Evolutionary conservation across 805 yeast species (phyloP), one percentile per base, ranked within the genome.

Genomic region (Wickerhamiella bombiphila): DNA sequence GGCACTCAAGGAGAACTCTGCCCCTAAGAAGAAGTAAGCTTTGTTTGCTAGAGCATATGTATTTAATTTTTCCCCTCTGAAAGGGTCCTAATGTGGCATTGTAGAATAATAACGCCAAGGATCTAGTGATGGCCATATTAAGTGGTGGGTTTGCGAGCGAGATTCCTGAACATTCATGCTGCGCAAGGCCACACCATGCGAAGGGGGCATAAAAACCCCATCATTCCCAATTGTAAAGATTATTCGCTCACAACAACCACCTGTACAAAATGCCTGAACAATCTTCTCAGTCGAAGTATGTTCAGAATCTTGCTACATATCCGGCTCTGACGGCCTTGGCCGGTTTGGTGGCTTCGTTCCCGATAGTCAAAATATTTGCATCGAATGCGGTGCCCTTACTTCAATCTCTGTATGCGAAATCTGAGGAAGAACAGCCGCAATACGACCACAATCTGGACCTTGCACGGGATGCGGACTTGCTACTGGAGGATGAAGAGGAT

Each of bases 1-100:
- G 42, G 93, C 94, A 6, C 69, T 91, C 60, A 86, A 88, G 63
- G 97, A 88, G 63, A 83, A 79, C 58, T 44, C 56, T 21, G 45
- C 50, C 2, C 48, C 48, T 2, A 42, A 41, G 35, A 47, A 46
- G 44, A 45, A 43, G 34, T 42, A 38, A 24, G 11, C 26, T 8
- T 22, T 9, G 8, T 13, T 9, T 22, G 26, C 13, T 13, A 22
- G 8, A 22, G 8, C 13, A 22, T 22, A n/a, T n/a, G n/a, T n/a
- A n/a, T n/a, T n/a, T n/a, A n/a, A n/a, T n/a, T n/a, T n/a, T n/a
- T n/a, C n/a, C n/a, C n/a, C n/a, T n/a, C n/a, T n/a, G n/a, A n/a
- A n/a, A n/a, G n/a, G n/a, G n/a, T n/a, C n/a, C n/a, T n/a, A n/a
- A n/a, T n/a, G n/a, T n/a, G n/a, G n/a, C n/a, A n/a, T n/a, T n/a